These are phyloP conservation scores for Drechslerella dactyloides DNA, from an alignment of 2,329 filamentous ascomycete genomes.

Conservation along the genomic window DNA sequence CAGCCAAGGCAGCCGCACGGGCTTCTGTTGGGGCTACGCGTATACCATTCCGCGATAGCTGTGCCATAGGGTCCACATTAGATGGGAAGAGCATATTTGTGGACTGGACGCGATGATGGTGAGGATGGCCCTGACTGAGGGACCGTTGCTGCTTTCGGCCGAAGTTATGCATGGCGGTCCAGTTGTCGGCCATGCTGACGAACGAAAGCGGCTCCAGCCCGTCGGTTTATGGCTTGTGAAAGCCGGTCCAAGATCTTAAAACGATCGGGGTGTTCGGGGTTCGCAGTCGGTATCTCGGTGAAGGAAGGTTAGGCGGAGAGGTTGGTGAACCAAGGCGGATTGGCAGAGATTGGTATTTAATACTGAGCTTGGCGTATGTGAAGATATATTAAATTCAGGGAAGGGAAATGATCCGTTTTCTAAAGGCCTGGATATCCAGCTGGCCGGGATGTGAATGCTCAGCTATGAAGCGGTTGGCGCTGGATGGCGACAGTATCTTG, in stretches of 20 bases:
- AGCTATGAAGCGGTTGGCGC: too few relatives aligned
- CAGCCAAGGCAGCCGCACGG: conserved; percentile 35
- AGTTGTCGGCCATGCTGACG: conserved; percentile 2
- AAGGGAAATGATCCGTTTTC: too few relatives aligned
- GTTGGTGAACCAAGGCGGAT: background rate
- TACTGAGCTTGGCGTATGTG: too few relatives aligned
- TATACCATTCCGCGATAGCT: conserved; percentile 31
- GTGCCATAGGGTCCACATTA: conserved; percentile 37
- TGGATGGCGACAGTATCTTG: too few relatives aligned
- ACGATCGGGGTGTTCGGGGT: background rate
- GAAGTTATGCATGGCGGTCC: conserved; percentile 10
- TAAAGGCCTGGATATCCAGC: too few relatives aligned
- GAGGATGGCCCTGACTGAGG: conserved; percentile 5
- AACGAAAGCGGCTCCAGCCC: background rate
- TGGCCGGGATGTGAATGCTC: too few relatives aligned
- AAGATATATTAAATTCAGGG: too few relatives aligned
- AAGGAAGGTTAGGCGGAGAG: background rate
- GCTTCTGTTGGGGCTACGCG: conserved; percentile 37
- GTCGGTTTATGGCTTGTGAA: background rate
- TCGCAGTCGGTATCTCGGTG: background rate
- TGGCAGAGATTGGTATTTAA: background rate
- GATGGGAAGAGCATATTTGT: conserved; percentile 46
- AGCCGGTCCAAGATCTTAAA: background rate
- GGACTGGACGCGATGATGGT: conserved; percentile 44
- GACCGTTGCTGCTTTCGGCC: conserved; percentile 4